These are phyloP conservation scores for Dillenia turbinata DNA, from an alignment of 164 flowering plant species.

Conservation along the genomic window DNA sequence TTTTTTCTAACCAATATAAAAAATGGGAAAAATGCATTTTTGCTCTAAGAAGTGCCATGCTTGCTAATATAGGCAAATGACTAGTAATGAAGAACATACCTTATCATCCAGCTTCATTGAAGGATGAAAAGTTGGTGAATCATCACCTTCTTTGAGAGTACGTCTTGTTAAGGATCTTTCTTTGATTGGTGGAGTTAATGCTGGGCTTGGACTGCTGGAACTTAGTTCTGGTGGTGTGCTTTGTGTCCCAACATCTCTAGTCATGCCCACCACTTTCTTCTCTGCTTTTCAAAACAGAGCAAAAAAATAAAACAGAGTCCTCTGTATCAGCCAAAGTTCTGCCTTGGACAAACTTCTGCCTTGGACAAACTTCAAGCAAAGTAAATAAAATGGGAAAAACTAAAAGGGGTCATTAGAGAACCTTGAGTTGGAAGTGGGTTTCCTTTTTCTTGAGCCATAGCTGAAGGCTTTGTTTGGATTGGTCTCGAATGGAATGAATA, in stretches of 20 bases:
- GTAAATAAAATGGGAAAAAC: not conserved
- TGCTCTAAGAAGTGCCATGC: too few species aligned
- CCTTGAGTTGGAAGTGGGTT: constrained; percentile 25
- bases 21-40: too few species aligned
- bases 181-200: constrained; percentile 44
- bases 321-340: too few species aligned
- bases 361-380: not conserved
- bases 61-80: not conserved
- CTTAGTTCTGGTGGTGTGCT: constrained; percentile 49
- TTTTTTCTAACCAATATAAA: too few species aligned
- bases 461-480: constrained; percentile 20
- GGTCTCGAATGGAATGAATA: constrained; percentile 32
- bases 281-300: constrained; percentile 17
- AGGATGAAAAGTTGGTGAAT: constrained; percentile 22
- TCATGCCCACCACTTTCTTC: constrained; percentile 26
- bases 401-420: constrained; percentile 5
- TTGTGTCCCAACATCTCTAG: constrained; percentile 73
- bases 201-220: constrained; percentile 49
- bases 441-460: constrained; percentile 13
- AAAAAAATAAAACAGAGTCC: not conserved
- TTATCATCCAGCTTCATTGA: constrained; percentile 20
- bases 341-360: not conserved
- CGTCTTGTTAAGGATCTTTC: constrained; percentile 34
- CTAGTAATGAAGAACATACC: constrained; percentile 20
- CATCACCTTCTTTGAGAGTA: constrained; percentile 20